Percentiles rank a stretch among this genome's conserved stretches.
Conservation (phyloP, 805 yeast species). For the Schizosaccharomyces cryophilus region DNA sequence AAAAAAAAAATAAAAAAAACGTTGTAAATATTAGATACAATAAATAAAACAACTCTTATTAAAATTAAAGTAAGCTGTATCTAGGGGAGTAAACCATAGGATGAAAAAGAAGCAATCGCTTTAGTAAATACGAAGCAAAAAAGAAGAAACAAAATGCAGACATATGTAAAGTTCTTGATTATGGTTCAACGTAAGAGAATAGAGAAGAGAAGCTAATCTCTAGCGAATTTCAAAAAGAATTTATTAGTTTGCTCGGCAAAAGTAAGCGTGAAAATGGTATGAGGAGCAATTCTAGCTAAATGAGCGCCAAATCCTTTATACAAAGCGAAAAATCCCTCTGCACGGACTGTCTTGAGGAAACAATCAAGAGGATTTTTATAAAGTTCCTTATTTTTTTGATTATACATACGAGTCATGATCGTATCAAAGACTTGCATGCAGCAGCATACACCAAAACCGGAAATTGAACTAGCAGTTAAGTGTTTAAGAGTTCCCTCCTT, state of each 20-base stretch:
- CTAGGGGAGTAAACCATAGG: too few species aligned
- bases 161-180: neutral
- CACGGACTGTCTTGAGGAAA: slow-evolving; percentile 48
- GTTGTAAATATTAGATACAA: too few species aligned
- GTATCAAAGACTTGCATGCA: slow-evolving; percentile 98
- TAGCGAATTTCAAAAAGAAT: neutral
- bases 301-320: slow-evolving; percentile 94
- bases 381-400: slow-evolving; percentile 59
- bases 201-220: slow-evolving; percentile 21
- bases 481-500: slow-evolving; percentile 47
- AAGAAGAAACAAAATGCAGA: too few species aligned
- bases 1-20: too few species aligned
- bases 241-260: slow-evolving; percentile 91
- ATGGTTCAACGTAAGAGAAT: neutral
- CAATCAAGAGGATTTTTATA: slow-evolving; percentile 81
- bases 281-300: slow-evolving; percentile 78
- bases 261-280: slow-evolving; percentile 67
- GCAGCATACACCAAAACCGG: slow-evolving; percentile 80
- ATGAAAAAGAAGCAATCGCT: too few species aligned
- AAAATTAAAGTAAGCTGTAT: too few species aligned
- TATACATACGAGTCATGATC: slow-evolving; percentile 76
- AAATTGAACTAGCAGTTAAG: slow-evolving; percentile 42
- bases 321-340: slow-evolving; percentile 69
- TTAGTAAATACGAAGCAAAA: too few species aligned
- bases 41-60: too few species aligned